These are phyloP conservation scores for Barbarea vulgaris DNA, from an alignment of 345 rosid species.

Conservation along the genomic window DNA sequence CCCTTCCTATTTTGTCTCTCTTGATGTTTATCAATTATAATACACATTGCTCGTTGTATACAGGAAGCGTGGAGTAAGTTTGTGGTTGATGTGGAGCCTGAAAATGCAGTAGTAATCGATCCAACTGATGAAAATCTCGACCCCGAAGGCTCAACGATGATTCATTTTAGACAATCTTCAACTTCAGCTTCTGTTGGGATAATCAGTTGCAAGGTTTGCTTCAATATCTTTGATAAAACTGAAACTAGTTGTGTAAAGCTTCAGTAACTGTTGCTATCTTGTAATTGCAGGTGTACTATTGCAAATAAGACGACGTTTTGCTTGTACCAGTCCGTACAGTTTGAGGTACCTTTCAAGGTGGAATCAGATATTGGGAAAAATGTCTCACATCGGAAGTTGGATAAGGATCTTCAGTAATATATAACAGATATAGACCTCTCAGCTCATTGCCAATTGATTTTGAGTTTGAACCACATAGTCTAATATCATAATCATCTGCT, in stretches of 20 bases:
- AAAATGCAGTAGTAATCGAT: conserved; percentile 51
- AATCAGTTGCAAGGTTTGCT: conserved; percentile 91
- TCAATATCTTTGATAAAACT: no score
- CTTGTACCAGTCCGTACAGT: conserved; percentile 76
- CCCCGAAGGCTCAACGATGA: conserved; percentile 65
- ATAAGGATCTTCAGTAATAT: no score
- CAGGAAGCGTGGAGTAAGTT: conserved; percentile 91
- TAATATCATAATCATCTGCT: no score
- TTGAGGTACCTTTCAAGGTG: conserved; percentile 73
- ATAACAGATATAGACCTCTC: no score
- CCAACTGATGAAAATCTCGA: conserved; percentile 71
- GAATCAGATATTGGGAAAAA: no score
- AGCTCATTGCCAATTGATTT: no score
- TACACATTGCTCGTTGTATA: conserved; percentile 3
- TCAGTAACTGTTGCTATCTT: not conserved
- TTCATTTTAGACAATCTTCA: conserved; percentile 64
- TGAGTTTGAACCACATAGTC: no score
- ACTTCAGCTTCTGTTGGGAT: conserved; percentile 59
- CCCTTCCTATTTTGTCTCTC: not conserved
- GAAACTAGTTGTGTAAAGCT: not conserved
- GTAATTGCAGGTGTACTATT: conserved; percentile 63
- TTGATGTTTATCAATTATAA: not conserved
- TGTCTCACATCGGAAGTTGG: no score
- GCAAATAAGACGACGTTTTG: conserved; percentile 97
- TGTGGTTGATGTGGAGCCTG: conserved; percentile 70